These are phyloP conservation scores for Aspergillus bertholletiae DNA, from an alignment of 495 filamentous ascomycete species.

Conservation along the genomic window DNA sequence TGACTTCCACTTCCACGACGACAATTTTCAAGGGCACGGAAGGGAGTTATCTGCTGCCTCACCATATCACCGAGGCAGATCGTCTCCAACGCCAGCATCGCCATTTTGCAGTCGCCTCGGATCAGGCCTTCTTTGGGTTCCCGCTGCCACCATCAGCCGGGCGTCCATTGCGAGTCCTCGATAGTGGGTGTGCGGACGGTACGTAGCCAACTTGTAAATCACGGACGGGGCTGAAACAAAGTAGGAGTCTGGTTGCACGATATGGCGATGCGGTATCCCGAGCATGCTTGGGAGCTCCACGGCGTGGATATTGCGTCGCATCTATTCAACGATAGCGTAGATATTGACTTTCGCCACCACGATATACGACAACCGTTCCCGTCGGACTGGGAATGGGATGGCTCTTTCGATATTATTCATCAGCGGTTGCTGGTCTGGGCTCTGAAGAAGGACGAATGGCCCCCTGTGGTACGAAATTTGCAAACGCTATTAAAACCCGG, in stretches of 20 bases:
- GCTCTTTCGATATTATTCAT: slow-evolving; percentile 4
- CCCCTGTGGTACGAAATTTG: background rate
- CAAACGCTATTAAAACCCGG: slow-evolving; percentile 1
- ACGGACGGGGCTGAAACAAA: background rate
- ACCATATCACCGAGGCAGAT: slow-evolving; percentile 5
- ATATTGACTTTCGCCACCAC: slow-evolving; percentile 4
- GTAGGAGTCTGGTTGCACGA: slow-evolving; percentile 3
- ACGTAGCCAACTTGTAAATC: background rate
- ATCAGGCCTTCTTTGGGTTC: background rate
- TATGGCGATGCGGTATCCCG: background rate
- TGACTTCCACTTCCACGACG: background rate
- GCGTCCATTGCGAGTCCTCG: background rate
- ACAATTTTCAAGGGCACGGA: slow-evolving; percentile 4
- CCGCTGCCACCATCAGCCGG: background rate
- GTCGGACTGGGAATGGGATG: slow-evolving; percentile 1
- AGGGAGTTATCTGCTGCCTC: slow-evolving; percentile 7
- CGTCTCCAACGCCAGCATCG: slow-evolving; percentile 5
- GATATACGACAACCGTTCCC: slow-evolving; percentile 9
- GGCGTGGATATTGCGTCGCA: slow-evolving; percentile 7
- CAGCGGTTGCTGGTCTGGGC: slow-evolving; percentile 10
- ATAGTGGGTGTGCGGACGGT: slow-evolving; percentile 9
- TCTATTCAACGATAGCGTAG: background rate
- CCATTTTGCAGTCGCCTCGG: slow-evolving; percentile 2
- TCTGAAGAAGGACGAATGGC: slow-evolving; percentile 6
- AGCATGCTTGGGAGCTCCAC: background rate